Evolutionary conservation across 1,284 basidiomycete genomes (phyloP).

Genomic region (Phlebopus sp.): DNA sequence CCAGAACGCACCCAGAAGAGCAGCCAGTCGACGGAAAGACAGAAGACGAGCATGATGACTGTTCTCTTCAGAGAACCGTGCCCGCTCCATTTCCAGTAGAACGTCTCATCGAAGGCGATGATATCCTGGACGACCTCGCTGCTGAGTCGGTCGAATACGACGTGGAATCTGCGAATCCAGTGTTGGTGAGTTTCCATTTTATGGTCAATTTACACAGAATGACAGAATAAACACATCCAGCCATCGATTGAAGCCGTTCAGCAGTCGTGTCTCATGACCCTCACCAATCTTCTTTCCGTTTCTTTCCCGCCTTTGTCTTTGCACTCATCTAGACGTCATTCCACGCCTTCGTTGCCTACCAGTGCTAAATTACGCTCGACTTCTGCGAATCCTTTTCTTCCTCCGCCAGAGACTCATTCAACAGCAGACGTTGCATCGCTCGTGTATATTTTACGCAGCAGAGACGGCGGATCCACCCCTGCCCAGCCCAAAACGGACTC

Average conservation of each 20-base stretch:
- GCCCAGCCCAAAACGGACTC: slow-evolving; percentile 11
- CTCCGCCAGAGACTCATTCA: slow-evolving; percentile 28
- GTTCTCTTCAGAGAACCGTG: slow-evolving; percentile 13
- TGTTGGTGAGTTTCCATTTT: slow-evolving; percentile 4
- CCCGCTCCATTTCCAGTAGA: slow-evolving; percentile 37
- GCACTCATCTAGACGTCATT: background rate
- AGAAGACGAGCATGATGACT: slow-evolving; percentile 1
- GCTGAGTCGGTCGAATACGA: slow-evolving; percentile 26
- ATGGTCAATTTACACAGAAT: background rate
- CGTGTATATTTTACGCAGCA: slow-evolving; percentile 58
- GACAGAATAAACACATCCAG: slow-evolving; percentile 53
- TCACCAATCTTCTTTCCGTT: slow-evolving; percentile 66
- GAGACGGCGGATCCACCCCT: slow-evolving; percentile 41
- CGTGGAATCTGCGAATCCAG: background rate
- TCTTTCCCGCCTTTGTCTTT: slow-evolving; percentile 23
- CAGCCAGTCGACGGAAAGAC: background rate
- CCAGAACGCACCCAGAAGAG: background rate
- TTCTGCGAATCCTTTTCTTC: background rate
- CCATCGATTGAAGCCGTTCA: slow-evolving; percentile 70
- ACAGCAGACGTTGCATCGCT: slow-evolving; percentile 61
- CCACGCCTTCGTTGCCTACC: too few species aligned
- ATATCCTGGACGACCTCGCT: slow-evolving; percentile 27
- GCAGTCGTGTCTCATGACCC: slow-evolving; percentile 67
- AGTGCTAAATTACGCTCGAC: background rate
- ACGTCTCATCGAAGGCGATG: slow-evolving; percentile 12